Evolutionary conservation across 129 eudicot species (phyloP).

Genomic region (Escallonia herrerae): DNA sequence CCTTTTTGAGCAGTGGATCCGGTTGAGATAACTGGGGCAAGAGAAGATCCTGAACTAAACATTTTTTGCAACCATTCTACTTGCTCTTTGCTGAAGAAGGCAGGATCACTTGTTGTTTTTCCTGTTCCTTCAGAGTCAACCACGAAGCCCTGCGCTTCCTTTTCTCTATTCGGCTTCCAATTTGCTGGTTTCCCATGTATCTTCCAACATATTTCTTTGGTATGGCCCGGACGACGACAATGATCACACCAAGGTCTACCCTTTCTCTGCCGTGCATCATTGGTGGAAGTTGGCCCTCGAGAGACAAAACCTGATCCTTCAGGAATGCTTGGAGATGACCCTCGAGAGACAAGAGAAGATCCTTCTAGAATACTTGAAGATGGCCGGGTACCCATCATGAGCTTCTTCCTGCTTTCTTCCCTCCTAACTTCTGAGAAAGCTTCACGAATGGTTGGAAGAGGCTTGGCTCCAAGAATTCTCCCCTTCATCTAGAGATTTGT

Average conservation of each 20-base stretch:
- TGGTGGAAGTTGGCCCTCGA: not conserved
- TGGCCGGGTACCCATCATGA: no score
- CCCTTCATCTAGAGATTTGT: no score
- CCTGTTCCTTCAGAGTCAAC: not conserved
- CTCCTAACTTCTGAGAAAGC: not conserved
- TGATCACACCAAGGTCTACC: not conserved
- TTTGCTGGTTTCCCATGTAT: not conserved
- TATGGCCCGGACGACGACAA: not conserved
- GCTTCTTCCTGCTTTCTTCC: no score
- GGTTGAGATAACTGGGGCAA: not conserved
- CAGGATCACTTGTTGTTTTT: not conserved
- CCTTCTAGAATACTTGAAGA: no score
- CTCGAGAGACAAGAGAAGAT: no score
- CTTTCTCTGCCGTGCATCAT: not conserved
- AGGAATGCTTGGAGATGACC: no score
- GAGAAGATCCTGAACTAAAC: not conserved
- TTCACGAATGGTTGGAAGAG: constrained; percentile 1
- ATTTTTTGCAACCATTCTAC: not conserved
- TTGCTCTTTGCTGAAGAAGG: not conserved
- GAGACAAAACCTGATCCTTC: no score
- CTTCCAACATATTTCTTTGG: not conserved
- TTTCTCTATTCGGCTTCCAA: not conserved
- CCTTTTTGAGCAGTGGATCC: not conserved
- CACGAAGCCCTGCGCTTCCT: not conserved
- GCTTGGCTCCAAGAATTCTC: no score